These are phyloP conservation scores for Colletotrichum abscissum DNA, from an alignment of 2,329 filamentous ascomycete species.

Conservation along the genomic window DNA sequence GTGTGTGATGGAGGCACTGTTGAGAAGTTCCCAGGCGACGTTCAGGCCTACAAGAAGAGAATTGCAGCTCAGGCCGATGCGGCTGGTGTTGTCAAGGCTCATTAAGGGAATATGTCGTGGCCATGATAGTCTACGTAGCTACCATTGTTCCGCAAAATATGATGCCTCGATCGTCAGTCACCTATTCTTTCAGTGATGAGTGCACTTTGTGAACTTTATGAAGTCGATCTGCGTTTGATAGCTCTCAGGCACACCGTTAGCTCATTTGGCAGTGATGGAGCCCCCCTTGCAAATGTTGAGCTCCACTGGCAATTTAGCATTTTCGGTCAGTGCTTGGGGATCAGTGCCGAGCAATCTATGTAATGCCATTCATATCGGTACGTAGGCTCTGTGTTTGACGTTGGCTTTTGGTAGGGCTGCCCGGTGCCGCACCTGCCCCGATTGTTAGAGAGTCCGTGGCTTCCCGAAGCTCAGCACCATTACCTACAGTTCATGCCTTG, in stretches of 20 bases:
- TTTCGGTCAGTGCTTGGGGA: constrained; percentile 10
- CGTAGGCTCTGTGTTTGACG: not conserved
- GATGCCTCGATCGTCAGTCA: not conserved
- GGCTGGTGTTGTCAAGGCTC: constrained; percentile 82
- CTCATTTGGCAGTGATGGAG: constrained; percentile 24
- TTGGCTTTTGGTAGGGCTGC: not conserved
- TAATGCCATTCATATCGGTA: not conserved
- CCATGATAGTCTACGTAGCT: constrained; percentile 1
- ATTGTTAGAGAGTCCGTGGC: not conserved
- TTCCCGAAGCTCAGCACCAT: not conserved
- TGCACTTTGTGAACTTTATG: not conserved
- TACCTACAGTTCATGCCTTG: not conserved
- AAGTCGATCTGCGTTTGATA: constrained; percentile 3
- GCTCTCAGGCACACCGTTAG: constrained; percentile 26
- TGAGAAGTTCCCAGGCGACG: constrained; percentile 94
- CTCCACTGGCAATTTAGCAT: constrained; percentile 27
- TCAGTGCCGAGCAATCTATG: not conserved
- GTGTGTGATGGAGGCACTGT: constrained; percentile 95
- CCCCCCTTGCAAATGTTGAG: constrained; percentile 5
- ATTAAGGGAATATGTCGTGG: constrained; percentile 48
- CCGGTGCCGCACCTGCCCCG: not conserved
- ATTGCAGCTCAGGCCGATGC: constrained; percentile 90
- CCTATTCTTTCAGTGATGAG: not conserved
- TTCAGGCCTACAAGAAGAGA: constrained; percentile 97
- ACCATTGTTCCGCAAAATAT: not conserved